Conservation (phyloP, 2,329 filamentous ascomycete species). For the Aspergillus amoenus region DNA sequence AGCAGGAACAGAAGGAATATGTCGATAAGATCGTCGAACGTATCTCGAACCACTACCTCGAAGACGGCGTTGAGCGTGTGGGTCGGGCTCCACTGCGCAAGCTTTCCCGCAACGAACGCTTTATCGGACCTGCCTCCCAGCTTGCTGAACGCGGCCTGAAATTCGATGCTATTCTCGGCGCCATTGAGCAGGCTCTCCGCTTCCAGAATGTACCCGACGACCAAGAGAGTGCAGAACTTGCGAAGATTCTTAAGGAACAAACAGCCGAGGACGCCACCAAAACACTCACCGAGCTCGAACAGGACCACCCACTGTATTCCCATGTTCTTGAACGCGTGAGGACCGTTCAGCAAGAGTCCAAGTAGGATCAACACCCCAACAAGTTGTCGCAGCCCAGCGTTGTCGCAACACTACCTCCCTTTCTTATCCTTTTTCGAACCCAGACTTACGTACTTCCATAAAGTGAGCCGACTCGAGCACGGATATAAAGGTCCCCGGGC, state of each 20-base stretch:
- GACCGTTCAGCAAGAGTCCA: conserved; percentile 67
- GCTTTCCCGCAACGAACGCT: conserved; percentile 90
- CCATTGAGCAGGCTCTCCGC: conserved; percentile 86
- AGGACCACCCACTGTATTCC: conserved; percentile 72
- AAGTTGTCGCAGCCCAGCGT: conserved; percentile 4
- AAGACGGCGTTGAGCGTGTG: conserved; percentile 92
- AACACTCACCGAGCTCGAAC: conserved; percentile 78
- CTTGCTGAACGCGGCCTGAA: conserved; percentile 77
- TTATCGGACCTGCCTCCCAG: conserved; percentile 87
- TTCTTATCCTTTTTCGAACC: conserved; percentile 11
- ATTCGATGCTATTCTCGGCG: conserved; percentile 72
- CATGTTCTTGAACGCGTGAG: conserved; percentile 75
- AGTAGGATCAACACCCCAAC: conserved; percentile 27
- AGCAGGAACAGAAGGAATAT: conserved; percentile 77
- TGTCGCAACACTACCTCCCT: conserved; percentile 1
- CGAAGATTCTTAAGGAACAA: conserved; percentile 77
- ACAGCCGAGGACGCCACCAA: conserved; percentile 71
- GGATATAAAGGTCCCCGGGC: conserved; percentile 24
- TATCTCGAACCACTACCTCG: conserved; percentile 89
- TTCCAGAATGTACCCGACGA: conserved; percentile 95
- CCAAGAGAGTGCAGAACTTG: conserved; percentile 82
- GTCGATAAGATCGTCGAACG: conserved; percentile 88
- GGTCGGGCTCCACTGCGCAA: conserved; percentile 93
- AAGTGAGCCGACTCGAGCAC: conserved; percentile 29
- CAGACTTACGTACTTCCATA: conserved; percentile 16